Conservation (phyloP, 257 asterid genomes). For the Penstemon davidsonii region DNA sequence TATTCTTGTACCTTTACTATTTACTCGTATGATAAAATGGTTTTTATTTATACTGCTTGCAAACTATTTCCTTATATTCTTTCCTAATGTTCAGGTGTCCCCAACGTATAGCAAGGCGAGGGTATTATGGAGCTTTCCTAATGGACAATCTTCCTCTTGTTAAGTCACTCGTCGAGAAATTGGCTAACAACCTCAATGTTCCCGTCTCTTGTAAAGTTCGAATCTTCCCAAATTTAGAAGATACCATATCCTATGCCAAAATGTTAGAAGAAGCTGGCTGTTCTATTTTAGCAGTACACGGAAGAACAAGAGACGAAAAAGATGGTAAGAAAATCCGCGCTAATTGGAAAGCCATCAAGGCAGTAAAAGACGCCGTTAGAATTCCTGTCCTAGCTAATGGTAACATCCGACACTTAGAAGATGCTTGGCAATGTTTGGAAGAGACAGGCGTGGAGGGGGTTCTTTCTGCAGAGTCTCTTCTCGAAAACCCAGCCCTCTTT, state of each 20-base stretch:
- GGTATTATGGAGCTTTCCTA: slow-evolving; percentile 94
- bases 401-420: slow-evolving; percentile 75
- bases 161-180: slow-evolving; percentile 78
- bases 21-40: neutral
- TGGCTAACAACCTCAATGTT: slow-evolving; percentile 64
- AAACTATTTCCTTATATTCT: too few relatives aligned
- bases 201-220: slow-evolving; percentile 95
- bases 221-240: slow-evolving; percentile 71
- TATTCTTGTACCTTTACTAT: neutral
- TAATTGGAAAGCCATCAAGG: slow-evolving; percentile 75
- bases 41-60: slow-evolving; percentile 6
- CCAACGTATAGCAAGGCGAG: slow-evolving; percentile 88
- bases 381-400: slow-evolving; percentile 97
- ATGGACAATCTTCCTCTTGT: slow-evolving; percentile 95
- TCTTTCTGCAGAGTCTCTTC: slow-evolving; percentile 92
- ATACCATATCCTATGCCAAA: slow-evolving; percentile 81
- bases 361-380: slow-evolving; percentile 74
- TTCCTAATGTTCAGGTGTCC: slow-evolving; percentile 61
- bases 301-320: slow-evolving; percentile 92
- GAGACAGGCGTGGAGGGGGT: slow-evolving; percentile 82
- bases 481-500: slow-evolving; percentile 94
- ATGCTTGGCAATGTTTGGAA: slow-evolving; percentile 64
- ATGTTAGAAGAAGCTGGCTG: slow-evolving; percentile 98
- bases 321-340: slow-evolving; percentile 93
- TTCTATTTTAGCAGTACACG: slow-evolving; percentile 89